Percentiles rank a stretch among this genome's conserved stretches.
Conservation (phyloP, 2,329 filamentous ascomycete genomes). For the Ascocoryne sarcoides region DNA sequence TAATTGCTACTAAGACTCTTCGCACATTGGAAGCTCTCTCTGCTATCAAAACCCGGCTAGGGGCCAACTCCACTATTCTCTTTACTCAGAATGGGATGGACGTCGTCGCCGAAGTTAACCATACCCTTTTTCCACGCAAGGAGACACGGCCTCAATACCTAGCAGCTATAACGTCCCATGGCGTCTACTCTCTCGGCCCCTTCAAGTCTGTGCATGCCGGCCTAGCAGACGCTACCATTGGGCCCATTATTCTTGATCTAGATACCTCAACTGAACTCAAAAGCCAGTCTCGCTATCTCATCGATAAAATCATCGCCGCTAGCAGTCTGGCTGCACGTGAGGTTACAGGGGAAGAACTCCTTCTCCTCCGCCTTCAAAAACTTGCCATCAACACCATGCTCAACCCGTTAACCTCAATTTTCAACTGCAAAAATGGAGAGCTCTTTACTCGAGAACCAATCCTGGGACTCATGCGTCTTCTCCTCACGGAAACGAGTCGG, state of each 20-base stretch:
- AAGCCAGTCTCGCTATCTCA: conserved; percentile 6
- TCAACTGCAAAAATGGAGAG: conserved; percentile 70
- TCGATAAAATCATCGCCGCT: conserved; percentile 33
- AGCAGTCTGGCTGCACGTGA: conserved; percentile 35
- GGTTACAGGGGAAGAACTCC: conserved; percentile 38
- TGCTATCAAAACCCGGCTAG: conserved; percentile 51
- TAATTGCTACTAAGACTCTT: conserved; percentile 70
- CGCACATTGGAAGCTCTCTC: conserved; percentile 54
- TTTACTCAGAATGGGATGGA: conserved; percentile 89
- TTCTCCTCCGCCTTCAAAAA: conserved; percentile 71
- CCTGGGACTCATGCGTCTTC: conserved; percentile 52
- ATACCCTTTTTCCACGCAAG: conserved; percentile 50
- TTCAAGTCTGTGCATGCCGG: conserved; percentile 47
- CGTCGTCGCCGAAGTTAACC: conserved; percentile 47
- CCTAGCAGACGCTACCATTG: conserved; percentile 39
- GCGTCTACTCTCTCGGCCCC: conserved; percentile 40
- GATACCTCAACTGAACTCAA: not conserved
- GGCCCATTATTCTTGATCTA: conserved; percentile 19
- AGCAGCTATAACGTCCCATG: conserved; percentile 53
- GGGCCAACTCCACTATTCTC: conserved; percentile 60
- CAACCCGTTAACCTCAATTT: conserved; percentile 75
- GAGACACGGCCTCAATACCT: conserved; percentile 60
- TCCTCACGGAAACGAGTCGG: conserved; percentile 65
- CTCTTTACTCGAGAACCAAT: conserved; percentile 53
- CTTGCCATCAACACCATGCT: conserved; percentile 72